Evolutionary conservation across 2,329 filamentous ascomycete species (phyloP), one percentile per base, ranked within the genome.

Genomic region (Colletotrichum limetticola): DNA sequence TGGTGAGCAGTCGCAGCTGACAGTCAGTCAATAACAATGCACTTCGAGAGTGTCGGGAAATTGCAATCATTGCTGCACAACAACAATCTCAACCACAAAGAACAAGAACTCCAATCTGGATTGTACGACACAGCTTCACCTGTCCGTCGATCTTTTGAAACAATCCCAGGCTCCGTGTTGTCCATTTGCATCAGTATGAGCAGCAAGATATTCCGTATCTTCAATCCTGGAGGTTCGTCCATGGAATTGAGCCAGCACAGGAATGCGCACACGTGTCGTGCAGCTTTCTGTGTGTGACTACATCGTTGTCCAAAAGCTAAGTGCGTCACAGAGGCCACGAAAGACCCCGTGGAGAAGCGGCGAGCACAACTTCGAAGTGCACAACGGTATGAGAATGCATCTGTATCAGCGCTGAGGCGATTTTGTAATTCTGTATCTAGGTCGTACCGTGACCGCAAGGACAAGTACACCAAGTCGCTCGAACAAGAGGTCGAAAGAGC

Each of bases 181-280:
- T 16, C 37, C 37, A 16, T 16, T 42, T 42, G 37, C 2, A 42
- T 42, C 37, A 42, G 14, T 7, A 71, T 71, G 68, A 66, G 55
- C 32, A 24, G 11, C n/a, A 60, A 57, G 22, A 80, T 82, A 32
- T 82, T 82, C 32, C 79, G 79, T 24, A 80, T 82, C 3, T 82
- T 82, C n/a, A 82, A 80, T 8, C 80, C 80, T 7, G 71, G 66
- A 19, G 80, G 80, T 80, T 37, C 9, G 72, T 42, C 12, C 14
- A 6, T 42, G 2, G 14, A 7, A 42, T 6, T 16, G 5, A 16
- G 5, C 1, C 37, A 42, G 37, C 32, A 35, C 32, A 42, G 14
- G 7, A 19, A 16, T 19, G 37, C 11, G 32, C 32, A 35, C 11
- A 11, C 37, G 16, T 42, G 37, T 42, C 37, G 16, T 42, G 37